Evolutionary conservation across 2,329 filamentous ascomycete species (phyloP).

Genomic region (Graphiopsis chlorocephala): DNA sequence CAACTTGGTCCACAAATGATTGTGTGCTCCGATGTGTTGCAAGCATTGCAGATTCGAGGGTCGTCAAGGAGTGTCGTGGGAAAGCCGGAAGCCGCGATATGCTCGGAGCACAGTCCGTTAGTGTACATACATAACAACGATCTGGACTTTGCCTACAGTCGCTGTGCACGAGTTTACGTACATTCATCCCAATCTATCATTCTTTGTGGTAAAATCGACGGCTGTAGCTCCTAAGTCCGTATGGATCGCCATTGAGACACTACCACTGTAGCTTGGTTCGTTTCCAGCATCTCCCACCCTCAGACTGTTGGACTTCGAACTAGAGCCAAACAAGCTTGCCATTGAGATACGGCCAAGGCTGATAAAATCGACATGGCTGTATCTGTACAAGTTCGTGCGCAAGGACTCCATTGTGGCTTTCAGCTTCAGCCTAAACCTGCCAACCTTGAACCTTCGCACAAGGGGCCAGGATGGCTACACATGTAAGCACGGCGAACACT

Average conservation of each 20-base stretch:
- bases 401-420: not conserved
- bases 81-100: not conserved
- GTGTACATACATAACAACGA: no score
- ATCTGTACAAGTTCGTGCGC: not conserved
- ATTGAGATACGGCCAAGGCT: not conserved
- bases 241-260: not conserved
- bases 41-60: not conserved
- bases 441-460: not conserved
- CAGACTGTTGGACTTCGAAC: not conserved
- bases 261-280: not conserved
- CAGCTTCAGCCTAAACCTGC: not conserved
- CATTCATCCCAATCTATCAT: not conserved
- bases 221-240: not conserved
- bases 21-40: not conserved
- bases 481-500: not conserved
- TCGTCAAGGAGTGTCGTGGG: not conserved
- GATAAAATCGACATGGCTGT: not conserved
- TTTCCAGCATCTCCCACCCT: not conserved
- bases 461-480: not conserved
- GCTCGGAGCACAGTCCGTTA: not conserved
- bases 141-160: not conserved
- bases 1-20: not conserved
- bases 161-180: not conserved
- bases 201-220: not conserved
- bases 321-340: not conserved